Percentiles rank a stretch among this genome's conserved stretches.
Evolutionary conservation across 208 protist species (phyloP).

Genomic region (Acanthamoeba sp.): DNA sequence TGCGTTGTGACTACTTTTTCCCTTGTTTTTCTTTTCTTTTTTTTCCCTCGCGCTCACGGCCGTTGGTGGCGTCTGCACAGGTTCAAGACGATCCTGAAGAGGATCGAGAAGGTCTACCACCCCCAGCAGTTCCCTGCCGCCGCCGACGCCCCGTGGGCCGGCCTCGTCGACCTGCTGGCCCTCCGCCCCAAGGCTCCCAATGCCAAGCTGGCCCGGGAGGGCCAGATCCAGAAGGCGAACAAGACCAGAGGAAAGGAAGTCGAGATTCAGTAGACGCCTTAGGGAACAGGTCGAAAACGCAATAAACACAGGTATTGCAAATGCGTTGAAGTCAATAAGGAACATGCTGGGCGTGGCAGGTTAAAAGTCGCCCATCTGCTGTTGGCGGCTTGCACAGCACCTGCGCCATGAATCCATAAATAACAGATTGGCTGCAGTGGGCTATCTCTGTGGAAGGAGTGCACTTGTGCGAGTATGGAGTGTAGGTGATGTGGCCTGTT

Average conservation of each 20-base stretch:
- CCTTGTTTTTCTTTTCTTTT: background rate
- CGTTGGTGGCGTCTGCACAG: background rate
- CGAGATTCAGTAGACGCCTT: background rate
- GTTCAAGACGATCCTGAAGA: background rate
- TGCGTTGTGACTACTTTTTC: background rate
- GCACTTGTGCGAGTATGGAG: no score
- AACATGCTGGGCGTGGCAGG: no score
- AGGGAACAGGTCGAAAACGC: no score
- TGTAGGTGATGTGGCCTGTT: no score
- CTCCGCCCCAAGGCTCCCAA: constrained; percentile 14
- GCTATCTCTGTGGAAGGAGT: no score
- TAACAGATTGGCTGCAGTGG: no score
- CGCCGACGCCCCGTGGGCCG: background rate
- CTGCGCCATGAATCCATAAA: no score
- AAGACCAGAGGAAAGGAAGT: background rate
- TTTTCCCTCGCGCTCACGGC: background rate
- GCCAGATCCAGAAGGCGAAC: background rate
- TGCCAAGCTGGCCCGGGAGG: constrained; percentile 33
- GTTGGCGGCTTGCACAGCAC: no score
- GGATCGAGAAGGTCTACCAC: constrained; percentile 46
- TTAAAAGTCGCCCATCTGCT: no score
- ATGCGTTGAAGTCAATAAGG: no score
- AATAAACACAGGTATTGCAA: no score
- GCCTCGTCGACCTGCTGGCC: constrained; percentile 30
- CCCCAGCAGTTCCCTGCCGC: background rate